Conservation (phyloP, 2,329 filamentous ascomycete genomes). For the Sporothrix brasiliensis region DNA sequence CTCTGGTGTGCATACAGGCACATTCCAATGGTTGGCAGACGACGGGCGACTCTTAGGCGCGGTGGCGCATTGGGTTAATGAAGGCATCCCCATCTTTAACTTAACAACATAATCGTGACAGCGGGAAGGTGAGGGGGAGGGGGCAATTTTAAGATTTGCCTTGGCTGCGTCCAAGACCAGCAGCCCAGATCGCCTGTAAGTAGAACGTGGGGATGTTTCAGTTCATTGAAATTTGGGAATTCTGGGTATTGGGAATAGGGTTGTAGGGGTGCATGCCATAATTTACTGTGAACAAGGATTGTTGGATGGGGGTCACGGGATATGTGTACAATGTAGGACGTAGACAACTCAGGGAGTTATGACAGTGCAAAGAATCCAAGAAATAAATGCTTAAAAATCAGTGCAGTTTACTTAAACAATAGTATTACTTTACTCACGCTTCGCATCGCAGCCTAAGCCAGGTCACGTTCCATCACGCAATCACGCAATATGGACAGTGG, state of each 20-base stretch:
- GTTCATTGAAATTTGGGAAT: constrained; percentile 21
- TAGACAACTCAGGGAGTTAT: too few species aligned
- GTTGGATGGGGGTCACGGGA: background rate
- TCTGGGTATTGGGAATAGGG: background rate
- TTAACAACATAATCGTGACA: background rate
- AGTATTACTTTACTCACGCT: constrained; percentile 4
- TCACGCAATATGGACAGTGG: background rate
- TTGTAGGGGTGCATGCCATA: constrained; percentile 1
- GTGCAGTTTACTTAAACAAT: too few species aligned
- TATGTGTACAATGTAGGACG: too few species aligned
- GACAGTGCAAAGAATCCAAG: too few species aligned
- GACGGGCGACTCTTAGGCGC: too few species aligned
- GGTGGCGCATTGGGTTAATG: too few species aligned
- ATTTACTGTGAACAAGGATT: constrained; percentile 18
- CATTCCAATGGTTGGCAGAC: constrained; percentile 17
- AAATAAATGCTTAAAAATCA: background rate
- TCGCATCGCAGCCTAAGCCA: background rate
- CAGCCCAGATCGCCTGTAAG: constrained; percentile 1
- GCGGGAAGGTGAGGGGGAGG: background rate
- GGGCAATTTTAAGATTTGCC: constrained; percentile 19
- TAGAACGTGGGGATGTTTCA: constrained; percentile 22
- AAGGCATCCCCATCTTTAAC: background rate
- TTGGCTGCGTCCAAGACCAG: background rate
- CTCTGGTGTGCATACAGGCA: background rate
- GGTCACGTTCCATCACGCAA: constrained; percentile 16